Percentiles rank a stretch among this genome's conserved stretches.
These are phyloP conservation scores for Yarrowia sp. DNA, from an alignment of 805 yeast genomes.

Conservation along the genomic window DNA sequence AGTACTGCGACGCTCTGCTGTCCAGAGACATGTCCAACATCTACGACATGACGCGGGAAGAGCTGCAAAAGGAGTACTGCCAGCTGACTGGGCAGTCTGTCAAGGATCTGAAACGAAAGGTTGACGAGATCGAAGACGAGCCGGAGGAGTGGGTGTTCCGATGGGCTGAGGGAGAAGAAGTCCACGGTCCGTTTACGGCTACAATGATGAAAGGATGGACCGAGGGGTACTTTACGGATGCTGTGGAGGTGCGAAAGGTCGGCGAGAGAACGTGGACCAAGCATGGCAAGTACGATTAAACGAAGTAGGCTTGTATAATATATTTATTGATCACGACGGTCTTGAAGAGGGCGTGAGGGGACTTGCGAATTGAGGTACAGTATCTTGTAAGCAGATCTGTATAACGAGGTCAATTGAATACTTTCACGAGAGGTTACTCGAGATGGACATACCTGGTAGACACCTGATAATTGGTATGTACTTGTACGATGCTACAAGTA, in stretches of 20 bases:
- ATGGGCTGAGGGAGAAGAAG: slow-evolving; percentile 46
- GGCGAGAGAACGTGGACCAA: slow-evolving; percentile 28
- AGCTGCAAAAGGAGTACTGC: slow-evolving; percentile 48
- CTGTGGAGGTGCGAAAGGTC: slow-evolving; percentile 44
- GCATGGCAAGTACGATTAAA: slow-evolving; percentile 4
- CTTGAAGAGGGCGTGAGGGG: too few species aligned
- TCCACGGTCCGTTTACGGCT: slow-evolving; percentile 52
- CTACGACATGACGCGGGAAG: slow-evolving; percentile 58
- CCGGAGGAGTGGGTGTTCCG: slow-evolving; percentile 49
- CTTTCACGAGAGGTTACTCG: too few species aligned
- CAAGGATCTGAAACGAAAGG: slow-evolving; percentile 33
- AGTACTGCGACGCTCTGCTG: slow-evolving; percentile 46
- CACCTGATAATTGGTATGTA: too few species aligned
- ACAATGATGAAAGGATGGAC: slow-evolving; percentile 54
- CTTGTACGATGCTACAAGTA: too few species aligned
- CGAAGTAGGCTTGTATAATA: neutral
- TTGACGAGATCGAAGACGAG: slow-evolving; percentile 32
- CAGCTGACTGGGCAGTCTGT: slow-evolving; percentile 44
- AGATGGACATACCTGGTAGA: too few species aligned
- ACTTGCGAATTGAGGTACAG: too few species aligned
- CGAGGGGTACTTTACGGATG: slow-evolving; percentile 47
- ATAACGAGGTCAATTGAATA: too few species aligned
- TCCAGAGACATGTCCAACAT: slow-evolving; percentile 45
- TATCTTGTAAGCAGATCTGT: too few species aligned
- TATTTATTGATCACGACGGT: neutral